Percentiles rank a stretch among this genome's conserved stretches.
Evolutionary conservation across 2,329 filamentous ascomycete species (phyloP).

Genomic region (Penicillium corylophilum): DNA sequence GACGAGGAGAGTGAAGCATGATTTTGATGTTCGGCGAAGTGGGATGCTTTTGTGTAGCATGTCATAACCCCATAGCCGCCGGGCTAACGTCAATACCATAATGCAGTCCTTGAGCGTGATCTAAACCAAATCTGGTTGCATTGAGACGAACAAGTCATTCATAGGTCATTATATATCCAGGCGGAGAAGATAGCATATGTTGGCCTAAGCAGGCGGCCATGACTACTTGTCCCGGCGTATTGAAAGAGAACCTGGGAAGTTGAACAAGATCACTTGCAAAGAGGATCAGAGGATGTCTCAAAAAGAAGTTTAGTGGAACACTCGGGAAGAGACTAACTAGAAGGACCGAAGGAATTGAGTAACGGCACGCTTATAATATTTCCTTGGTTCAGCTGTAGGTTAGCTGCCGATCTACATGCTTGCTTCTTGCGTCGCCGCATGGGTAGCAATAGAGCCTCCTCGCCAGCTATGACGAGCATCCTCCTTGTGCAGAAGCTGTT

Average conservation of each 20-base stretch:
- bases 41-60: not conserved
- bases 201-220: no score
- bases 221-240: no score
- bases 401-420: conserved; percentile 31
- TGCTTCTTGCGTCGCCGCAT: conserved; percentile 51
- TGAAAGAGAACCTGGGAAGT: no score
- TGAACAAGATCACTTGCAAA: no score
- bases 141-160: not conserved
- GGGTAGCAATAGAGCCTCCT: conserved; percentile 56
- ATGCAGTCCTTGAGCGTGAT: not conserved
- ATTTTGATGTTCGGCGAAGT: not conserved
- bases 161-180: no score
- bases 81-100: not conserved
- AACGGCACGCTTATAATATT: no score
- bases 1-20: conserved; percentile 47
- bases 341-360: no score
- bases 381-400: no score
- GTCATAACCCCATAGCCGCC: not conserved
- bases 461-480: conserved; percentile 64
- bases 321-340: no score
- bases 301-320: no score
- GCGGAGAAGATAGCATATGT: no score
- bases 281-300: no score
- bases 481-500: conserved; percentile 45
- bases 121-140: not conserved